These are phyloP conservation scores for Ogataea paradorogensis DNA, from an alignment of 805 yeast species.

Conservation along the genomic window DNA sequence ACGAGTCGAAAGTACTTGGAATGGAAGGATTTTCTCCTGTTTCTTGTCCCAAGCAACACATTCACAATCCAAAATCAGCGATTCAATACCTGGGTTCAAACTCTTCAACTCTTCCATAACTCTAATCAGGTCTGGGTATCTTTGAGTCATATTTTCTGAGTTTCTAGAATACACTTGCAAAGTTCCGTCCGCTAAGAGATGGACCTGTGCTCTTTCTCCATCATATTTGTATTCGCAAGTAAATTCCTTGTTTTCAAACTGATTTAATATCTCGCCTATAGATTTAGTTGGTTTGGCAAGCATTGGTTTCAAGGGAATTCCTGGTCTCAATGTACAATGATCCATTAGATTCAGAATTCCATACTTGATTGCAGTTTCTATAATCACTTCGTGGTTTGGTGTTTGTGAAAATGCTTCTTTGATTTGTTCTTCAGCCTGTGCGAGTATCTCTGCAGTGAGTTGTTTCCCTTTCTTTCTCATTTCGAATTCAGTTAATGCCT, in stretches of 20 bases:
- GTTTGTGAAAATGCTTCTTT: conserved; percentile 86
- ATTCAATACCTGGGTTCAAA: conserved; percentile 36
- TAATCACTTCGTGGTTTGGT: conserved; percentile 84
- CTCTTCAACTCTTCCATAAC: conserved; percentile 51
- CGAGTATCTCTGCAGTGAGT: conserved; percentile 41
- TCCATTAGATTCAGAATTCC: conserved; percentile 68
- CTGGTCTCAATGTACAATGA: conserved; percentile 77
- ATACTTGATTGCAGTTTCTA: conserved; percentile 57
- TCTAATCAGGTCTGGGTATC: conserved; percentile 86
- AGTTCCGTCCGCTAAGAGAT: conserved; percentile 59
- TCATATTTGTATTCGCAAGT: conserved; percentile 97
- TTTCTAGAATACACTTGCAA: conserved; percentile 86
- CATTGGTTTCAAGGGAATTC: conserved; percentile 96
- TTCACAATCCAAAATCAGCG: conserved; percentile 88
- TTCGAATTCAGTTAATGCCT: conserved; percentile 72
- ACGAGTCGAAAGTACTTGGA: conserved; percentile 89
- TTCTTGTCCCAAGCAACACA: conserved; percentile 96
- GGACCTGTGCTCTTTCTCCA: conserved; percentile 97
- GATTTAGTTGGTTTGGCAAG: conserved; percentile 96
- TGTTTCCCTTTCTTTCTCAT: conserved; percentile 29
- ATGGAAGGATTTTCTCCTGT: conserved; percentile 78
- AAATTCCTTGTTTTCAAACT: conserved; percentile 79
- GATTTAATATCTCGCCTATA: conserved; percentile 84
- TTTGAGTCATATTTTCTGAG: conserved; percentile 93
- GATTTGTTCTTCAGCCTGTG: conserved; percentile 70